A percentile compares a stretch with the other conserved stretches of the same genome.
phyloP scores from a whole-genome alignment of 2,329 filamentous ascomycete genomes.

The Lecanicillium sp. region DNA sequence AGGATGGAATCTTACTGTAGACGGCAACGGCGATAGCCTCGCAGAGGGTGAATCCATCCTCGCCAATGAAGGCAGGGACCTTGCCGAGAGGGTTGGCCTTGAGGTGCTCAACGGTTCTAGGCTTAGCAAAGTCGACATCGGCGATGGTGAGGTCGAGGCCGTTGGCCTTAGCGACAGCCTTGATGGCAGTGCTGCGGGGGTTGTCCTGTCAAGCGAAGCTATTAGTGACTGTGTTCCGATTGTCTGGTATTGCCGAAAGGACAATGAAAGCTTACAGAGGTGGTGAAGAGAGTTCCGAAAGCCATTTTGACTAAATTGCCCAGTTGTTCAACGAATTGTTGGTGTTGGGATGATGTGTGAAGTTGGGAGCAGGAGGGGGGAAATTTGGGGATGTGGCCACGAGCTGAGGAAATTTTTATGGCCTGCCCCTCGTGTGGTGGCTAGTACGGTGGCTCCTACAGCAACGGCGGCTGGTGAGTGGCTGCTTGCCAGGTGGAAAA shows the following conservation, averaged over 20 bases:
- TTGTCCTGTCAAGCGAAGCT: slow-evolving; percentile 56
- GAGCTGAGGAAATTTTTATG: slow-evolving; percentile 24
- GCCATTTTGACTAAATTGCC: slow-evolving; percentile 59
- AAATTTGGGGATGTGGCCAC: not conserved
- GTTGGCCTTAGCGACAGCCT: slow-evolving; percentile 96
- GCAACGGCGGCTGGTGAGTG: slow-evolving; percentile 15
- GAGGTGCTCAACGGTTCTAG: slow-evolving; percentile 64
- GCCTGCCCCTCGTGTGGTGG: slow-evolving; percentile 25
- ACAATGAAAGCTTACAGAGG: slow-evolving; percentile 52
- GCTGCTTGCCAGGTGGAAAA: slow-evolving; percentile 1
- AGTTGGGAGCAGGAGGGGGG: slow-evolving; percentile 2
- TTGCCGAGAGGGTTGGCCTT: slow-evolving; percentile 83
- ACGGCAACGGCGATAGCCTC: slow-evolving; percentile 94
- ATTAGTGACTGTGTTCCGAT: slow-evolving; percentile 24
- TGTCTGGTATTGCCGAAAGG: slow-evolving; percentile 13
- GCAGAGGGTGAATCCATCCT: slow-evolving; percentile 81
- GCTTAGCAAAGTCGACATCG: slow-evolving; percentile 57
- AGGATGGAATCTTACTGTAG: slow-evolving; percentile 70
- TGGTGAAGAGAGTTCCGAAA: slow-evolving; percentile 96
- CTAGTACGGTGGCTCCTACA: slow-evolving; percentile 15
- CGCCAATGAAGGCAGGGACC: slow-evolving; percentile 86
- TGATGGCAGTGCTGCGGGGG: slow-evolving; percentile 80
- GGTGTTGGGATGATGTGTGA: slow-evolving; percentile 17
- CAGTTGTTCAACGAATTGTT: slow-evolving; percentile 16
- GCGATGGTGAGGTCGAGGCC: slow-evolving; percentile 85